Evolutionary conservation across 1,139 yeast genomes (phyloP).

Genomic region (Diutina sp.): DNA sequence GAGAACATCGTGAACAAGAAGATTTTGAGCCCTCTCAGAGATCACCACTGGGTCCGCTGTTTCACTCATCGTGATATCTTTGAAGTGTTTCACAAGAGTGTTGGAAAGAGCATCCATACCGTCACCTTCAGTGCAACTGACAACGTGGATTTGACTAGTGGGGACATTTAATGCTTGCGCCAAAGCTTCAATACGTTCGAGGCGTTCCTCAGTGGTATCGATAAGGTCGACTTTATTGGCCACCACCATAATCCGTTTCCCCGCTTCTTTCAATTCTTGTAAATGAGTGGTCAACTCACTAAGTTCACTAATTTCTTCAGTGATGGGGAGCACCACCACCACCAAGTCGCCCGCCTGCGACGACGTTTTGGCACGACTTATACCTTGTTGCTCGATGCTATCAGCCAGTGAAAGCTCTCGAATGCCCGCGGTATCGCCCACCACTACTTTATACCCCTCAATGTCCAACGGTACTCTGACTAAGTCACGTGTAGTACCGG

Average conservation of each 20-base stretch:
- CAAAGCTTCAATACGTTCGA: slow-evolving; percentile 11
- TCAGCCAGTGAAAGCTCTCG: slow-evolving; percentile 38
- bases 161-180: slow-evolving; percentile 13
- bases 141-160: slow-evolving; percentile 21
- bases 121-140: slow-evolving; percentile 48
- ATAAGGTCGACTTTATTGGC: slow-evolving; percentile 55
- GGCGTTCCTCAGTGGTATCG: slow-evolving; percentile 10
- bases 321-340: slow-evolving; percentile 36
- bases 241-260: slow-evolving; percentile 26
- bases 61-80: slow-evolving; percentile 34
- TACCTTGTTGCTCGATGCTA: slow-evolving; percentile 71
- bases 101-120: slow-evolving; percentile 42
- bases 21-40: slow-evolving; percentile 65
- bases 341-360: slow-evolving; percentile 51
- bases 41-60: slow-evolving; percentile 51
- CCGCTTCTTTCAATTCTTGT: slow-evolving; percentile 12
- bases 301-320: slow-evolving; percentile 6
- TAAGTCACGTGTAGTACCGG: slow-evolving; percentile 91
- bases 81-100: slow-evolving; percentile 29
- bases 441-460: slow-evolving; percentile 68
- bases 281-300: slow-evolving; percentile 25
- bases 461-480: slow-evolving; percentile 75
- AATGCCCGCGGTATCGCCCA: slow-evolving; percentile 93
- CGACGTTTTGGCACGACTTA: slow-evolving; percentile 54
- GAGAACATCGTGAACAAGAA: slow-evolving; percentile 59